A percentile compares a stretch with the other conserved stretches of the same genome.
phyloP scores from a whole-genome alignment of 225 moss, liverwort and hornwort species.

The Climacium dendroides region DNA sequence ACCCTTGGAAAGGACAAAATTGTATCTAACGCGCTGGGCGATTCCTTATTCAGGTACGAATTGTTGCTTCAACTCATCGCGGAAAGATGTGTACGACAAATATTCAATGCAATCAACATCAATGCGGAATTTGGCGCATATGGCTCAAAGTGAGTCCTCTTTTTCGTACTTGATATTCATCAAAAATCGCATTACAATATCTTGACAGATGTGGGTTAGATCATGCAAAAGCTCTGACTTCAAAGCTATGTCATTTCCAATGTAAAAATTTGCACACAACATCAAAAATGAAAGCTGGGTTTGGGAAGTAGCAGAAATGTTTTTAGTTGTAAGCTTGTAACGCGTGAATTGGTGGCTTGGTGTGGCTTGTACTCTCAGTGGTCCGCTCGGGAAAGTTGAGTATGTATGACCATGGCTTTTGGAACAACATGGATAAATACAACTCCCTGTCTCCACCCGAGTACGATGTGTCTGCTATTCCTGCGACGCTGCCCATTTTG shows the following conservation, averaged over 20 bases:
- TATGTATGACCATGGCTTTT: conserved; percentile 46
- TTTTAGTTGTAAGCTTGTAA: background rate
- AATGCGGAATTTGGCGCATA: conserved; percentile 40
- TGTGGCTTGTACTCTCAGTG: conserved; percentile 13
- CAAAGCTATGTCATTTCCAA: background rate
- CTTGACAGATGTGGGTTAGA: background rate
- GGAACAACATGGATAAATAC: conserved; percentile 28
- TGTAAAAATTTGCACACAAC: background rate
- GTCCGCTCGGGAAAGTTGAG: conserved; percentile 32
- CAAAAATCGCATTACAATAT: background rate
- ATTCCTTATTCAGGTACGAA: conserved; percentile 12
- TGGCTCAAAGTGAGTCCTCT: conserved; percentile 44
- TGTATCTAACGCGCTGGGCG: background rate
- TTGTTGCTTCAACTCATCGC: conserved; percentile 36
- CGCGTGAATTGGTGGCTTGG: background rate
- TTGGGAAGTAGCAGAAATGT: background rate
- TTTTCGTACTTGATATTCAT: background rate
- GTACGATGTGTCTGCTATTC: conserved; percentile 26
- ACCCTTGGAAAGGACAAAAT: background rate
- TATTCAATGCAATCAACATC: conserved; percentile 31
- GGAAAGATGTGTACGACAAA: background rate
- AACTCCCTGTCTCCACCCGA: conserved; percentile 11
- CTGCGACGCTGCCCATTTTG: conserved; percentile 20
- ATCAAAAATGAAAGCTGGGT: background rate
- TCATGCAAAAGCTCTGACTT: background rate